Conservation (phyloP, 129 eudicot genomes). For the Flaveria sonorensis region DNA sequence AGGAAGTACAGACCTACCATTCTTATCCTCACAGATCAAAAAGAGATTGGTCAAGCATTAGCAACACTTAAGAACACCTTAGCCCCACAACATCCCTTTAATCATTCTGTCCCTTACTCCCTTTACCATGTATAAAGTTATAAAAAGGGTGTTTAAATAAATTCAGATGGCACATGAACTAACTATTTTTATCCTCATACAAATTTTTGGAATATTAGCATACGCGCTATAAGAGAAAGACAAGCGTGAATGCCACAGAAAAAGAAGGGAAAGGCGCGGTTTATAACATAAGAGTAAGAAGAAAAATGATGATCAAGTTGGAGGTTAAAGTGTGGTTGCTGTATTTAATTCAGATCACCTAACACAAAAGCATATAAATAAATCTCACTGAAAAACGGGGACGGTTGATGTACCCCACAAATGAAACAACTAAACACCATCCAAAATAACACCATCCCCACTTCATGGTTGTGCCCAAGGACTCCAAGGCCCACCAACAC, state of each 20-base stretch:
- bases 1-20: slow-evolving; percentile 35
- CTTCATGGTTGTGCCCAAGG: slow-evolving; percentile 30
- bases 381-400: slow-evolving; percentile 25
- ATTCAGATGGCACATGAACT: too few relatives aligned
- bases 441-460: slow-evolving; percentile 38
- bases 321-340: background rate
- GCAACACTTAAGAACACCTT: slow-evolving; percentile 17
- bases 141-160: background rate
- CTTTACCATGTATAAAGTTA: slow-evolving; percentile 29
- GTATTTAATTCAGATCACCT: background rate
- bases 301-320: background rate
- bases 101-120: slow-evolving; percentile 21
- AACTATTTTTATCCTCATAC: too few relatives aligned
- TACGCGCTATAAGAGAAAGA: too few relatives aligned
- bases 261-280: too few relatives aligned
- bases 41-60: slow-evolving; percentile 35
- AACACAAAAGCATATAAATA: slow-evolving; percentile 1
- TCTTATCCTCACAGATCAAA: slow-evolving; percentile 26
- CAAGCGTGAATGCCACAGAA: too few relatives aligned
- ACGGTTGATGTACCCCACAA: slow-evolving; percentile 38
- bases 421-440: slow-evolving; percentile 34
- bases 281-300: too few relatives aligned
- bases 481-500: slow-evolving; percentile 29
- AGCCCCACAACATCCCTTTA: slow-evolving; percentile 35
- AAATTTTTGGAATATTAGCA: too few relatives aligned